phyloP scores from a whole-genome alignment of 2,329 filamentous ascomycete species.

The Trichoderma koningiopsis region DNA sequence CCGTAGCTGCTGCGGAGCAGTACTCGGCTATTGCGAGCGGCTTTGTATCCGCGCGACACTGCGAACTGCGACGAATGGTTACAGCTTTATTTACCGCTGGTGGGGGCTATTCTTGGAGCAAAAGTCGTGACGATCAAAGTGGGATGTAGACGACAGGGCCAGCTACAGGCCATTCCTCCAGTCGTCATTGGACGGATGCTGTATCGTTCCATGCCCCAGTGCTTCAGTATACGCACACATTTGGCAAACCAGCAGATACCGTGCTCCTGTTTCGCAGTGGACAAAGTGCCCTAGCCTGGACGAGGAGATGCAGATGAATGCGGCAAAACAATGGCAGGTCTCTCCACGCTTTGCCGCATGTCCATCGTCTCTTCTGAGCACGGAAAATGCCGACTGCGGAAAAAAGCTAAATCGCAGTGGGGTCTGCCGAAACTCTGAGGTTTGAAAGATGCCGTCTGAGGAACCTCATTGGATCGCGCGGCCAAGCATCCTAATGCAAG shows the following conservation, averaged over 20 bases:
- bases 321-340: conserved; percentile 1
- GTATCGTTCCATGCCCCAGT: not conserved
- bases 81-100: conserved; percentile 7
- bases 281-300: not conserved
- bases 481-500: conserved; percentile 5
- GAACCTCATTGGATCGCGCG: conserved; percentile 1
- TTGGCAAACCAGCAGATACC: not conserved
- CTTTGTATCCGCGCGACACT: not conserved
- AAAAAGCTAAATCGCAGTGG: conserved; percentile 21
- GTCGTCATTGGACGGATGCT: not conserved
- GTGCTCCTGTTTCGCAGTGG: not conserved
- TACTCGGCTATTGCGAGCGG: not conserved
- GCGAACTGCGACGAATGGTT: not conserved
- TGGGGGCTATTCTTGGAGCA: not conserved
- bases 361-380: conserved; percentile 7
- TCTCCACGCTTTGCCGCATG: conserved; percentile 1
- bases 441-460: not conserved
- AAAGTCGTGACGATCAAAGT: not conserved
- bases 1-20: not conserved
- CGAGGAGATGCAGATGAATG: not conserved
- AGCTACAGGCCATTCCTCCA: not conserved
- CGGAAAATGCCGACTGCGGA: conserved; percentile 24
- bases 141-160: not conserved
- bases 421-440: conserved; percentile 1
- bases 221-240: not conserved